Base-by-base conservation (phyloP, 1,284 basidiomycete species). In the Porodaedalea pini region DNA sequence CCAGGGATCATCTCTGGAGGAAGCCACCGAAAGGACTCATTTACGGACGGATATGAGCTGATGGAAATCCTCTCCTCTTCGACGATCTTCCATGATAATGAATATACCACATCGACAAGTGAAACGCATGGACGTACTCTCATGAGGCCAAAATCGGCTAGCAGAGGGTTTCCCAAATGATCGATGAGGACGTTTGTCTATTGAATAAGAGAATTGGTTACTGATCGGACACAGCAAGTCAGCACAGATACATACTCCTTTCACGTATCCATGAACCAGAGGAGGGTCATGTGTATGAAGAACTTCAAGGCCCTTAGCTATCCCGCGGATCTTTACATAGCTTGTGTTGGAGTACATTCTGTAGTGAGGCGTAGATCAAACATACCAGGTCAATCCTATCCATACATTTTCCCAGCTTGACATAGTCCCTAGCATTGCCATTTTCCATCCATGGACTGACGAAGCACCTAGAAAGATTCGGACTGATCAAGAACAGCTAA, bases 371-470 rank as follows among this genome's bases (percentile, higher is more conserved):
- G 17, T 13, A 34, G 8, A n/a, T 8, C 29, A n/a, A 5, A 11
- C 51, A 15, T 13, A 54, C 51, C 10, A 54, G 27, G n/a, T 25
- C 11, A 10, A 41, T 43, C 29, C 51, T 54, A 31, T 49, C 47
- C 1, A 34, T 32, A 21, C 50, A 13, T 29, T 50, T 36, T 43
- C 71, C 65, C 7, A 62, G 64, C 45, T 70, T 72, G 32, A 80
- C 73, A 62, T 78, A 83, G 25, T 71, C 71, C 43, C 79, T 65
- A 10, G 75, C 76, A 51, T 75, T 76, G 11, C 81, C 80, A 54
- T 82, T 77, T 25, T 69, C 67, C 65, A 77, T 75, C 77, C 79
- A 83, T 15, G 79, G 81, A 60, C 77, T 80, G 45, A 82, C 74
- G 62, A 82, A 75, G 61, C 74, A 81, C 8, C 32, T 44, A 10